Evolutionary conservation across 1,284 basidiomycete genomes (phyloP).

Genomic region (Hypsizygus ulmarius): DNA sequence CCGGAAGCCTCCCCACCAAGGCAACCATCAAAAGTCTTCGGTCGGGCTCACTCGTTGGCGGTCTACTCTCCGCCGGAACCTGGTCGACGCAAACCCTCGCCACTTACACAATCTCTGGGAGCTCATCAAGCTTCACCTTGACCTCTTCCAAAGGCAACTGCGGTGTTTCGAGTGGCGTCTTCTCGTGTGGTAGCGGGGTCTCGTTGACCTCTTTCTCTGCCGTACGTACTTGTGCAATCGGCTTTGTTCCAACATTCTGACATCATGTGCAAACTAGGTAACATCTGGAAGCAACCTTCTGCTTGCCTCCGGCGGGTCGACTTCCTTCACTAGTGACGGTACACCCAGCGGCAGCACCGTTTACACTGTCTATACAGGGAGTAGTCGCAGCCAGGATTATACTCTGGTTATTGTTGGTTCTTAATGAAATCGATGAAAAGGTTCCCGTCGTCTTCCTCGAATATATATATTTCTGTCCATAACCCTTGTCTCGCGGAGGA

Average conservation of each 20-base stretch:
- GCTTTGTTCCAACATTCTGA: neutral
- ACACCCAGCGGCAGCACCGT: constrained; percentile 53
- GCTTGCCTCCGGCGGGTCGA: constrained; percentile 50
- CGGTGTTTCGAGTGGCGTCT: constrained; percentile 38
- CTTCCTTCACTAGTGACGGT: constrained; percentile 48
- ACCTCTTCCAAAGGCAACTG: constrained; percentile 51
- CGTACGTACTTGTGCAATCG: constrained; percentile 30
- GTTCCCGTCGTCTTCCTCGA: neutral
- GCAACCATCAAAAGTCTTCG: constrained; percentile 42
- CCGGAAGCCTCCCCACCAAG: constrained; percentile 40
- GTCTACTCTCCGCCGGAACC: constrained; percentile 45
- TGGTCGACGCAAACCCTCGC: constrained; percentile 53
- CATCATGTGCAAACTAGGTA: constrained; percentile 30
- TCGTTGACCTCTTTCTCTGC: constrained; percentile 50
- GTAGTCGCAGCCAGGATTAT: constrained; percentile 40
- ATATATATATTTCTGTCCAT: neutral
- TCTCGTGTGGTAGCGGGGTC: constrained; percentile 47
- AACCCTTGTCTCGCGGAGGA: no score
- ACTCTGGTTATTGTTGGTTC: constrained; percentile 39
- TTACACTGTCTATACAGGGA: constrained; percentile 50
- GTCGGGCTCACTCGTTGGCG: constrained; percentile 35
- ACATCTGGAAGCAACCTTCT: constrained; percentile 46
- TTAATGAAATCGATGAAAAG: neutral
- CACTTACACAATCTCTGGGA: constrained; percentile 41
- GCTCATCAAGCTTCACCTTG: constrained; percentile 44